Percentiles rank a stretch among this genome's conserved stretches.
Conservation (phyloP, 768 basidiomycete genomes). For the Mycena sanguinolenta region DNA sequence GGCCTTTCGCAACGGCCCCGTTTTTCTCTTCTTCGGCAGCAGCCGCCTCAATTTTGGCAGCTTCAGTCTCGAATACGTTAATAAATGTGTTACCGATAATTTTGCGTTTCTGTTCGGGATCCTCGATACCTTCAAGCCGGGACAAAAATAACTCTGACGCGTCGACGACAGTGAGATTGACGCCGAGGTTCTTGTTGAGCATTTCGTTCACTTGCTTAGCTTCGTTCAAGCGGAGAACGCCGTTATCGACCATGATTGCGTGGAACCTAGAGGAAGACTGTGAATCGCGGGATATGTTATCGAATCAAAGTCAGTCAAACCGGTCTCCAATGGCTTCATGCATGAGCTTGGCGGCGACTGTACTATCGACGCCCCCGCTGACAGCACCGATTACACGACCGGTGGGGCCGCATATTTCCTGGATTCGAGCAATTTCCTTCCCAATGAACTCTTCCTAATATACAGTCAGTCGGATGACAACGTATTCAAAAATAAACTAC, state of each 20-base stretch:
- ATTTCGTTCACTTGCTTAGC: constrained; percentile 92
- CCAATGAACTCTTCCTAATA: constrained; percentile 95
- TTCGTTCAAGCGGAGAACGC: constrained; percentile 93
- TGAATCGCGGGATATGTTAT: constrained; percentile 6
- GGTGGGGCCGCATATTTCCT: constrained; percentile 92
- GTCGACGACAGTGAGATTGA: constrained; percentile 96
- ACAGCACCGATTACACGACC: constrained; percentile 99
- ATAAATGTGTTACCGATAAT: constrained; percentile 99
- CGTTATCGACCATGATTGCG: constrained; percentile 99
- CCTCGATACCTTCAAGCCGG: constrained; percentile 90
- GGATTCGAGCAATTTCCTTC: constrained; percentile 94
- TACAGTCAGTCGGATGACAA: constrained; percentile 18
- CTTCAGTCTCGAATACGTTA: constrained; percentile 96
- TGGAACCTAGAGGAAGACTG: constrained; percentile 88
- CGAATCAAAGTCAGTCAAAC: constrained; percentile 53
- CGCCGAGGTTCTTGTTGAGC: constrained; percentile 93
- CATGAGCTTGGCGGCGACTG: constrained; percentile 99
- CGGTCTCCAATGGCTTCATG: constrained; percentile 99
- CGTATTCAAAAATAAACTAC: constrained; percentile 53
- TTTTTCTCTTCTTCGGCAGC: constrained; percentile 81
- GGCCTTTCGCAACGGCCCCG: constrained; percentile 83
- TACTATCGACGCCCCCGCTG: constrained; percentile 97
- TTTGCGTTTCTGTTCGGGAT: constrained; percentile 97
- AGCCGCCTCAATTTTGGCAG: constrained; percentile 85
- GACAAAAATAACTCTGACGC: constrained; percentile 94